Base-by-base conservation (phyloP, 805 yeast species). In the Lachancea sp. region DNA sequence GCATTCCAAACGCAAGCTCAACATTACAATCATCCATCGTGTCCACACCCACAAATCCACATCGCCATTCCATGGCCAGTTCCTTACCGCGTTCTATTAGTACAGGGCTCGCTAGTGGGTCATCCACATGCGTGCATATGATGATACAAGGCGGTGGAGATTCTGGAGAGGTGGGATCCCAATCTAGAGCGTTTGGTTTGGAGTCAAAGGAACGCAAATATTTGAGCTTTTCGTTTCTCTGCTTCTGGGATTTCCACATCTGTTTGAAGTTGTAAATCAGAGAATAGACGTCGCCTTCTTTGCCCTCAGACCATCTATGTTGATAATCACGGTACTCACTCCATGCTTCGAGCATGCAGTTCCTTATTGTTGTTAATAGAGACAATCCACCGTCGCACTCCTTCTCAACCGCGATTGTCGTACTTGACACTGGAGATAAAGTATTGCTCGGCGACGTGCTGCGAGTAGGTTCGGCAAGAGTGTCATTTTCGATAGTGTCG, bases 281-380 rank as follows among this genome's bases (percentile, higher is more conserved):
- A 0, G 85, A 78, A 53, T 78, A 81, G 0, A 80, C 70, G 56
- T 84, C 93, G 34, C 76, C 74, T 58, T 84, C 93, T 54, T 77
- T 70, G 2, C 88, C 87, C 35, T 68, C 67, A 41, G 78, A 74
- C 83, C 87, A 79, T 29, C 69, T 68, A 19, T 63, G 66, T 49
- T 74, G 73, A 56, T 77, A 84, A 9, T 70, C 68, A 44, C 74
- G 60, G 55, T 72, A 84, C 55, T 82, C 89, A 29, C 67, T 71
- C 93, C 93, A 84, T 0, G 90, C 91, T 49, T 83, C 88, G 11
- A 72, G 70, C 17, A 84, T 69, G 1, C 85, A 77, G 3, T 69
- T 71, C 51, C 79, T 72, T 47, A 83, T 75, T 1, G 72, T 65
- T 22, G 75, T 62, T 29, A 70, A 44, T 2, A 66, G 43, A 1